phyloP scores from a whole-genome alignment of 371 early-diverging fungal genomes.

The Rhizomucor pusillus region DNA sequence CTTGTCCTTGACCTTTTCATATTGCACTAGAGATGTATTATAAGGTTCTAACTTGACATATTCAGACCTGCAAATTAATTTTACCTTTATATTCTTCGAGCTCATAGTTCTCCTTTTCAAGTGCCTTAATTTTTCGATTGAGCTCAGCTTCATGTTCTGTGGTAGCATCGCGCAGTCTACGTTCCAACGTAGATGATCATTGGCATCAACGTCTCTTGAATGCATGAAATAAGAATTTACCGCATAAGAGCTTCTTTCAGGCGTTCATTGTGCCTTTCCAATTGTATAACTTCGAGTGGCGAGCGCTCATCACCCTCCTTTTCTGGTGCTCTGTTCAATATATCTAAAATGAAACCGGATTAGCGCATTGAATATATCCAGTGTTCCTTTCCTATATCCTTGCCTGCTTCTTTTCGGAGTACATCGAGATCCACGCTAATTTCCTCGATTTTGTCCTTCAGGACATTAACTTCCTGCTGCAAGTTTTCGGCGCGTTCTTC shows the following conservation, averaged over 20 bases:
- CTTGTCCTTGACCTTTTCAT: constrained; percentile 55
- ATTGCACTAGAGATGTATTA: constrained; percentile 41
- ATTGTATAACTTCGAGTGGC: constrained; percentile 61
- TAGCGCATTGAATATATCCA: background rate
- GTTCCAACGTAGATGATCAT: background rate
- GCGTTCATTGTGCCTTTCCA: constrained; percentile 83
- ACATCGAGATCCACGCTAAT: constrained; percentile 71
- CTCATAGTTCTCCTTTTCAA: constrained; percentile 69
- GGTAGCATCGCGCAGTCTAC: constrained; percentile 77
- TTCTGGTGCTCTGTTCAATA: constrained; percentile 34
- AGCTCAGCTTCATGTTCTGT: constrained; percentile 72
- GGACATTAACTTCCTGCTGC: constrained; percentile 65
- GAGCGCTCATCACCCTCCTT: constrained; percentile 38
- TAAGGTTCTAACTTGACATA: background rate
- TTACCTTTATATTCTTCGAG: constrained; percentile 52
- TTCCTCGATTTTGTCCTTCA: constrained; percentile 83
- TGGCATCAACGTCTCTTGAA: background rate
- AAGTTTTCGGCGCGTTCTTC: constrained; percentile 82
- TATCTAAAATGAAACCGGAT: constrained; percentile 15
- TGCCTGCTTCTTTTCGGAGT: constrained; percentile 59
- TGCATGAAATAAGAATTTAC: constrained; percentile 22
- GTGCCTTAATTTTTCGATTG: constrained; percentile 55
- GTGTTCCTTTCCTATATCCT: background rate
- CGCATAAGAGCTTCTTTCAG: constrained; percentile 83
- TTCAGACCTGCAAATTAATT: background rate